Base-by-base conservation (phyloP, 495 filamentous ascomycete species). In the Xylaria scruposa region DNA sequence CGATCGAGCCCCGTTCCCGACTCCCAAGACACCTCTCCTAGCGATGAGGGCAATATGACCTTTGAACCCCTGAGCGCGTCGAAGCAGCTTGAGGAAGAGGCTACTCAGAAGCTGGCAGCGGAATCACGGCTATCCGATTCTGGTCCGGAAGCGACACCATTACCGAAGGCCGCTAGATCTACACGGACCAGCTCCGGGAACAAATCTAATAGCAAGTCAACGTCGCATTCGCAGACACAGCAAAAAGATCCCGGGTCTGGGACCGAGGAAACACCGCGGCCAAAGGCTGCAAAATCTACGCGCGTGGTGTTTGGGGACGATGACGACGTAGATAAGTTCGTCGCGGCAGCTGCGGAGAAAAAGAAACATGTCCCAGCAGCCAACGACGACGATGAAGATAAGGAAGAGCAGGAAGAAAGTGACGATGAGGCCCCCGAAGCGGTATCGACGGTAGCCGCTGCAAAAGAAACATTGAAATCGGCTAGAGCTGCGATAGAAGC, bases 371-470 rank as follows among this genome's bases (percentile, higher is more conserved):
- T 2, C 4, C 10, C 58, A 26, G 56, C n/a, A 26, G 68, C 44
- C 33, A 72, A n/a, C n/a, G n/a, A 31, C 21, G 70, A 54, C 36
- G 8, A 72, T 4, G 33, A 24, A 9, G 70, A 78, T 29, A 61
- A 72, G 0, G 75, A 81, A 8, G 80, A 79, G 21, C 76, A 77
- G n/a, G 76, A 76, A 5, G 75, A 76, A 8, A 80, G 80, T 17
- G 78, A 78, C 1, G 82, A 84, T 64, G 83, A 79, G 51, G 79
- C 83, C 5, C 84, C 84, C 1, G 85, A 86, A 71, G 84, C 79
- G 4, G 77, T 85, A 0, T 85, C 85, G 4, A 82, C 83, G 2
- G 76, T 80, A 33, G 77, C 74, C 13, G 81, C 78, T 15, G 81
- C 80, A 24, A 79, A 78, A 5, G 71, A 82, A 36, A 72, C 75